Conservation (phyloP, 257 asterid genomes). For the Orobanche coerulescens region DNA sequence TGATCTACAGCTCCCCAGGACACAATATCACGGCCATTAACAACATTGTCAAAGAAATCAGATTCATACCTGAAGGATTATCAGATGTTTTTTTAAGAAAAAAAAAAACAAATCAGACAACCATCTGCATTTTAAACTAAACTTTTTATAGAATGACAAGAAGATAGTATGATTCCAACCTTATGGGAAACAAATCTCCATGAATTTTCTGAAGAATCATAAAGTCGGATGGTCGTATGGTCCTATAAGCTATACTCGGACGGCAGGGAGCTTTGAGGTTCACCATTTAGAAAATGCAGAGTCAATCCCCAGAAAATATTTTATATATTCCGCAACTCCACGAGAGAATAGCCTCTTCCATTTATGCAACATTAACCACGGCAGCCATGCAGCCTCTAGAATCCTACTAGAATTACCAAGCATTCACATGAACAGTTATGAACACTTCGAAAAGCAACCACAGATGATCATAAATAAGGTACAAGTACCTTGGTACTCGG, state of each 20-base stretch:
- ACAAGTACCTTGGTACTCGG: background rate
- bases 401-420: slow-evolving; percentile 24
- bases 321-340: slow-evolving; percentile 30
- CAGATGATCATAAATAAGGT: background rate
- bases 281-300: slow-evolving; percentile 44
- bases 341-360: slow-evolving; percentile 43
- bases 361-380: slow-evolving; percentile 43
- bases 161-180: slow-evolving; percentile 38
- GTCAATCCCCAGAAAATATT: slow-evolving; percentile 56
- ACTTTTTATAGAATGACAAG: slow-evolving; percentile 1
- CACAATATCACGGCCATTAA: slow-evolving; percentile 70
- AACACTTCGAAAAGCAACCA: background rate
- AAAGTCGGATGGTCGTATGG: slow-evolving; percentile 63
- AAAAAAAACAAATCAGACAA: slow-evolving; percentile 13
- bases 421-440: background rate
- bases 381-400: slow-evolving; percentile 41
- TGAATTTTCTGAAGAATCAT: slow-evolving; percentile 70
- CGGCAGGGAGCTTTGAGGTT: slow-evolving; percentile 41
- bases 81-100: slow-evolving; percentile 20
- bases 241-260: slow-evolving; percentile 64
- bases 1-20: slow-evolving; percentile 99
- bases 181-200: slow-evolving; percentile 80
- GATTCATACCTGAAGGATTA: slow-evolving; percentile 62
- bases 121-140: slow-evolving; percentile 8
- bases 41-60: slow-evolving; percentile 88